Conservation (phyloP, 2,329 filamentous ascomycete species). For the Aureobasidium sp. region DNA sequence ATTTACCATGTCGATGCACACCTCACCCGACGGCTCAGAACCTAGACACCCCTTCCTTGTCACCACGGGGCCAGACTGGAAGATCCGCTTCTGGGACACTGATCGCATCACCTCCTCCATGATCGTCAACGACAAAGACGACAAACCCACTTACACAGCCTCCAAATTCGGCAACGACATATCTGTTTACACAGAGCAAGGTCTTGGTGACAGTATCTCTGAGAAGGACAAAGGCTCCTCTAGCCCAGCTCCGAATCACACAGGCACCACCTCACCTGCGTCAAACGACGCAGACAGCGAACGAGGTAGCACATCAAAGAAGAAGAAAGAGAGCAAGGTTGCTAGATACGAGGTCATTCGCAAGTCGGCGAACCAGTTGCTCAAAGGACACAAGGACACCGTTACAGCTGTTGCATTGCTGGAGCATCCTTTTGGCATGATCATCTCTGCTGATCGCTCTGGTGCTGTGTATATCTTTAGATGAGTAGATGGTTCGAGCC, state of each 20-base stretch:
- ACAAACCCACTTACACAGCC: slow-evolving; percentile 63
- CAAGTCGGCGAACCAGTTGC: slow-evolving; percentile 78
- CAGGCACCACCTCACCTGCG: background rate
- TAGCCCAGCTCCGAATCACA: background rate
- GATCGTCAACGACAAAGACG: slow-evolving; percentile 69
- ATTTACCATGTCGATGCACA: slow-evolving; percentile 65
- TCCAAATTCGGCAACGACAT: slow-evolving; percentile 35
- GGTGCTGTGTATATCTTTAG: slow-evolving; percentile 79
- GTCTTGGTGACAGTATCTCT: background rate
- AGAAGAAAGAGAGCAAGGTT: slow-evolving; percentile 38
- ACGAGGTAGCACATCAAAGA: slow-evolving; percentile 30
- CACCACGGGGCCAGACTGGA: slow-evolving; percentile 82
- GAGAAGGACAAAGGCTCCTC: background rate
- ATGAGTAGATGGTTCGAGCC: background rate
- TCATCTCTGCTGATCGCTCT: slow-evolving; percentile 79
- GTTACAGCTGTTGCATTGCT: slow-evolving; percentile 84
- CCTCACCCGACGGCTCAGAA: slow-evolving; percentile 62
- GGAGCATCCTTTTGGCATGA: slow-evolving; percentile 87
- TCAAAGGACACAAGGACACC: slow-evolving; percentile 80
- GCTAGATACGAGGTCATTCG: slow-evolving; percentile 78
- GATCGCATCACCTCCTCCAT: slow-evolving; percentile 68
- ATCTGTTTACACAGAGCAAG: slow-evolving; percentile 29
- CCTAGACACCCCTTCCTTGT: slow-evolving; percentile 74
- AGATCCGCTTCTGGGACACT: slow-evolving; percentile 90
- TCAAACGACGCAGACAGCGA: slow-evolving; percentile 20